Base-by-base conservation (phyloP, 768 basidiomycete genomes). In the Suillus weaverae region DNA sequence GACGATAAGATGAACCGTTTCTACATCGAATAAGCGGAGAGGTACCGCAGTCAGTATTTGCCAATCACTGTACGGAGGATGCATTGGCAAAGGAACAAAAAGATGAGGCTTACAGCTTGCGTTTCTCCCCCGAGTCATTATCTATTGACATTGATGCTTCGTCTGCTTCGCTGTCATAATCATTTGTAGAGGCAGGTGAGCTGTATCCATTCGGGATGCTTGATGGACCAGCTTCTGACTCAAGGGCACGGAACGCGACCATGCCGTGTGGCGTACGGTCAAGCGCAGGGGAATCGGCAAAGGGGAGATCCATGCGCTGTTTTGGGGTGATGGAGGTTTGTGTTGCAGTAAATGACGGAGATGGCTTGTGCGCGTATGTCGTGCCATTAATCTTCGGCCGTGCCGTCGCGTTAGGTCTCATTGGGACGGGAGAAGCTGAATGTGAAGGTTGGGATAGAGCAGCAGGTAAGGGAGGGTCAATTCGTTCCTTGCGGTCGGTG, bases 401-500 rank as follows among this genome's bases (percentile, higher is more conserved):
- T 79, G 86, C 43, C 78, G 63, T 56, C 36, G 77, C 77, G 62
- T 79, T 80, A 61, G 67, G 66, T 61, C 67, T 72, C 50, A 64
- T 36, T 60, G 39, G 51, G 30, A 71, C 59, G 4, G 73, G 70
- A 50, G 74, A 70, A 63, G 57, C 43, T 16, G 66, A 53, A 41
- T 39, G 26, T 13, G 70, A 63, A 1, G 62, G 72, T 57, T 54
- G 78, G 72, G 68, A 82, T 73, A 82, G 73, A 62, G 79, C 77
- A 33, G 77, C 70, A 32, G 91, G 90, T 63, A 92, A 87, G 64
- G 73, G 72, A 20, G 90, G 91, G 71, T 93, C 90, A 2, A 84
- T 78, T 65, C 91, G 86, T 70, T 96, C 93, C 71, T 89, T 90
- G 70, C 88, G 86, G 77, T 99, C 97, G 2, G 92, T 92, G 69